Base-by-base conservation (phyloP, 495 filamentous ascomycete genomes). In the Cercophora samala region DNA sequence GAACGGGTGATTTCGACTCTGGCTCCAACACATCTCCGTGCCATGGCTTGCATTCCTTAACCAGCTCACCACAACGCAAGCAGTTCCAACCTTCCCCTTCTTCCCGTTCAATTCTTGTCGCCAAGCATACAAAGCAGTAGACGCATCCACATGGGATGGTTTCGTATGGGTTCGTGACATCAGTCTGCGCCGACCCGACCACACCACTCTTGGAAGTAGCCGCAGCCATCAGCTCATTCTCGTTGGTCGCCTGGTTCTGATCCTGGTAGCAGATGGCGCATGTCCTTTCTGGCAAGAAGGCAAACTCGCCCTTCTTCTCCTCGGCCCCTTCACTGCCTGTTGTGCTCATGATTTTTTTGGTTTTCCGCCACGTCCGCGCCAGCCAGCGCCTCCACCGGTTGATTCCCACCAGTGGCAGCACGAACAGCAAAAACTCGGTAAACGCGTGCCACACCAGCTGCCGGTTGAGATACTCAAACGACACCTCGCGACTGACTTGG, bases 391-490 rank as follows among this genome's bases (percentile, higher is more conserved):
- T 85, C 95, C 95, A 99, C 65, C 93, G 85, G 70, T 89, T 89
- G 66, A 99, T 94, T 55, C 94, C 94, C 54, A 99, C 92, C 25
- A 99, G 82, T 1, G 95, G 95, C 4, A 99, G 84, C 13, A 99
- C 85, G 75, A 99, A 99, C 6, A 99, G 87, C 5, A 99, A 84
- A 73, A 99, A 99, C 75, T 99, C 95, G 24, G 95, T 99, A 72
- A 99, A 97, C 19, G 95, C 95, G 75, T 99, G 95, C 95, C 95
- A 99, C 54, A 99, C 95, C 6, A 99, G 86, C 77, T 99, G 95
- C 17, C 95, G 89, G 74, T 99, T 99, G 56, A 99, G 86, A 75
- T 97, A 99, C 78, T 99, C 95, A 74, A 99, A 97, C 0, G 90
- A 93, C 18, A 99, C 93, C 77, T 98, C 91, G 9, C 94, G 88